Evolutionary conservation across 148 eudicot species (phyloP).

Genomic region (Fagopyrum esculentum): DNA sequence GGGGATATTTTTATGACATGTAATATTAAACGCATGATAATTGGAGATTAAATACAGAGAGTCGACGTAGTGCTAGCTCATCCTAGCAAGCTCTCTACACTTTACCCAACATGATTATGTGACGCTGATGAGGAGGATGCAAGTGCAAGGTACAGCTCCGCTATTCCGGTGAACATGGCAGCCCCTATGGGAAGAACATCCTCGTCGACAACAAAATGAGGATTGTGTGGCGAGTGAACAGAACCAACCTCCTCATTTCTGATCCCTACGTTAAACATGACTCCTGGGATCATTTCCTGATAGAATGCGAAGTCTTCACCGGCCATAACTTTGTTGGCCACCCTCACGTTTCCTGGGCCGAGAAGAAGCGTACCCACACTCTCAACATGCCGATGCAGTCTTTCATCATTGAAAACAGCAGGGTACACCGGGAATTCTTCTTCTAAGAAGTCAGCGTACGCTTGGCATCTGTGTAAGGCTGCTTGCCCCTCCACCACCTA

Average conservation of each 20-base stretch:
- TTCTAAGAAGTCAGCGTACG: conserved; percentile 30
- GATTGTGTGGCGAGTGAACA: conserved; percentile 48
- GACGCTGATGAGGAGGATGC: neutral
- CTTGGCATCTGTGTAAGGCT: conserved; percentile 45
- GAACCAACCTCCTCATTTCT: conserved; percentile 64
- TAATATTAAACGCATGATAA: too few relatives aligned
- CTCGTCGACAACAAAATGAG: conserved; percentile 54
- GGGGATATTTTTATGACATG: too few relatives aligned
- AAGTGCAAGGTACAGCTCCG: conserved; percentile 13
- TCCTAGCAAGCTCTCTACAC: too few relatives aligned
- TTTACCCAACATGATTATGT: neutral
- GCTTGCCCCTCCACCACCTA: conserved; percentile 71
- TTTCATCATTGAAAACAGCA: conserved; percentile 52
- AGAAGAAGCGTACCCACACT: conserved; percentile 39
- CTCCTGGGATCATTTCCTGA: conserved; percentile 71
- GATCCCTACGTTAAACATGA: conserved; percentile 54
- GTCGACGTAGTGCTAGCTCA: too few relatives aligned
- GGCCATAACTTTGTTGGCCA: conserved; percentile 51
- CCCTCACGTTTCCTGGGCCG: conserved; percentile 46
- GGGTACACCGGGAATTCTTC: conserved; percentile 52
- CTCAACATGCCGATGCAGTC: conserved; percentile 44
- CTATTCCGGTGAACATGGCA: conserved; percentile 30
- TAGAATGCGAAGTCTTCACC: conserved; percentile 91
- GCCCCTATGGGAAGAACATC: conserved; percentile 73
- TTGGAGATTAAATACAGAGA: too few relatives aligned